phyloP scores from a whole-genome alignment of 2,329 filamentous ascomycete genomes.

The Colletotrichum musicola region DNA sequence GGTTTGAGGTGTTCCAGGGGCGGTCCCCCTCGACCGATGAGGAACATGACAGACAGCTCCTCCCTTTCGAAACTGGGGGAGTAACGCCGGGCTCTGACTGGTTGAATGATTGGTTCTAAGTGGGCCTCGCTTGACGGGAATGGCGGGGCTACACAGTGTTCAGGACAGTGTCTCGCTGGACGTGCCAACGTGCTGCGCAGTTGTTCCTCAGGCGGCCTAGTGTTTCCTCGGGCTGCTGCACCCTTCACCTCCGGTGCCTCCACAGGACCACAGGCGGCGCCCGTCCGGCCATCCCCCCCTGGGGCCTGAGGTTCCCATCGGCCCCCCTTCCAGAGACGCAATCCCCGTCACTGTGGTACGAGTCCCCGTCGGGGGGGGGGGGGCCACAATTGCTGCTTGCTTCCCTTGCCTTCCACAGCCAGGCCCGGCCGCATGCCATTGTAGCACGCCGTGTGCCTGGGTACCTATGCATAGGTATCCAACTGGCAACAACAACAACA shows the following conservation, averaged over 20 bases:
- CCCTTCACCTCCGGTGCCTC: not conserved
- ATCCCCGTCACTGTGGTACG: constrained; percentile 23
- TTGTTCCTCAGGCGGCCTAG: constrained; percentile 14
- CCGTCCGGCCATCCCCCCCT: not conserved
- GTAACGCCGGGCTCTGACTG: constrained; percentile 11
- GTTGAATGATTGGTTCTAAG: not conserved
- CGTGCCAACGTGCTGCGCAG: constrained; percentile 1
- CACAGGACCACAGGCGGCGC: not conserved
- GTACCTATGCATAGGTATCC: no score
- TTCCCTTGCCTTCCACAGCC: constrained; percentile 34
- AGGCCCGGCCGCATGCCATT: not conserved
- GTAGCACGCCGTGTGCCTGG: no score
- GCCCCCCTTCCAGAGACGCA: constrained; percentile 19
- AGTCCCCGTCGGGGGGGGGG: constrained; percentile 1
- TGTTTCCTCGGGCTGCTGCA: no score
- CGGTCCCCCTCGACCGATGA: not conserved
- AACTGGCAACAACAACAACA: no score
- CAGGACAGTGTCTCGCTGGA: not conserved
- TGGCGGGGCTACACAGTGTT: not conserved
- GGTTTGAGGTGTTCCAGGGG: constrained; percentile 31
- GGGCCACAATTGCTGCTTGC: constrained; percentile 5
- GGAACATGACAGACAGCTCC: constrained; percentile 7
- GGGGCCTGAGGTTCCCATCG: constrained; percentile 5
- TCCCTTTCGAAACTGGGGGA: constrained; percentile 38
- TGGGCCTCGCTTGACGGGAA: constrained; percentile 28